These are phyloP conservation scores for Pseudopithomyces chartarum DNA, from an alignment of 2,329 filamentous ascomycete genomes.

Conservation along the genomic window DNA sequence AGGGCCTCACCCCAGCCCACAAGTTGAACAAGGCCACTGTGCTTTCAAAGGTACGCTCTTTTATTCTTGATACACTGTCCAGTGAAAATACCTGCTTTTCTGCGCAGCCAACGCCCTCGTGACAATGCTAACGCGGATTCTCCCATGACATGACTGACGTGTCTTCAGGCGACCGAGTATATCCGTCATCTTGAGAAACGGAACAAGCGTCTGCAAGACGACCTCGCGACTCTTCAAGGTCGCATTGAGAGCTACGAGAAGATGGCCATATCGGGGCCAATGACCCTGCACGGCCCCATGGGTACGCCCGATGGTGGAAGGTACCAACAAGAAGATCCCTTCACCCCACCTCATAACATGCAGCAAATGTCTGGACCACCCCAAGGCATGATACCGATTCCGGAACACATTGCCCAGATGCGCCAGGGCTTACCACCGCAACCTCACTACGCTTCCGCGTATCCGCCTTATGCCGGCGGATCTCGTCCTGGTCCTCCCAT, in stretches of 20 bases:
- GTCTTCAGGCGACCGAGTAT: conserved; percentile 78
- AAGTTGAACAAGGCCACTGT: conserved; percentile 99
- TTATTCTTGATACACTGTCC: neutral
- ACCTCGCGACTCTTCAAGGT: conserved; percentile 78
- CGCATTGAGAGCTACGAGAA: conserved; percentile 70
- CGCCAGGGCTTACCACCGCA: conserved; percentile 44
- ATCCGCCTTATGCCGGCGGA: conserved; percentile 35
- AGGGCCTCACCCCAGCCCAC: conserved; percentile 74
- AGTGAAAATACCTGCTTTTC: no score
- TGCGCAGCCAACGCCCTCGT: no score
- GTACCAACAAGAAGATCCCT: conserved; percentile 46
- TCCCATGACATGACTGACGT: neutral
- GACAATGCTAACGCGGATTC: neutral
- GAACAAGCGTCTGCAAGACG: conserved; percentile 79
- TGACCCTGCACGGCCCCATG: conserved; percentile 39
- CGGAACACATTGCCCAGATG: conserved; percentile 48
- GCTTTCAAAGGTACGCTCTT: conserved; percentile 69
- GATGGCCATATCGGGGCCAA: conserved; percentile 65
- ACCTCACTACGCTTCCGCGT: conserved; percentile 45
- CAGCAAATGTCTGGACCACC: conserved; percentile 36
- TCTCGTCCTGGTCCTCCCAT: conserved; percentile 35
- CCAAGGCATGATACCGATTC: conserved; percentile 50
- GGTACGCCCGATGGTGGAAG: conserved; percentile 42
- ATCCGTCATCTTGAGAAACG: conserved; percentile 92
- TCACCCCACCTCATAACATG: conserved; percentile 30